Base-by-base conservation (phyloP, 1,284 basidiomycete species). In the Cutaneotrichosporon spelunceum region DNA sequence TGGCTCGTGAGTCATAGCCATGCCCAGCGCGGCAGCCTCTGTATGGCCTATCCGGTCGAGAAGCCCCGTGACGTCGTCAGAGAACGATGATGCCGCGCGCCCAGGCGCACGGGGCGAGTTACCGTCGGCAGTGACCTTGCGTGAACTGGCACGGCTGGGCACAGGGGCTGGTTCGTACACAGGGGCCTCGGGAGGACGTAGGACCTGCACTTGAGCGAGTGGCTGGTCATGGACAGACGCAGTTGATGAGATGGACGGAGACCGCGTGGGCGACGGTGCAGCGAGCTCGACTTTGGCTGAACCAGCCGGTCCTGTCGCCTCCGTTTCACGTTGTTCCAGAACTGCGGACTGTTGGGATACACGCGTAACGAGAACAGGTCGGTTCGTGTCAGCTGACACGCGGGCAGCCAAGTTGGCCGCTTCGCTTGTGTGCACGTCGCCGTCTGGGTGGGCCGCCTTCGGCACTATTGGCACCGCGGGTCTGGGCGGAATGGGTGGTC, bases 31-130 rank as follows among this genome's bases (percentile, higher is more conserved):
- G 16, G 24, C 26, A 5, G 45, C 53, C 16, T 63, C 61, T n/a
- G 47, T 56, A 45, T 66, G 64, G 23, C 61, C 55, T 21, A 66
- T 66, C 23, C 61, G 56, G 44, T 66, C 61, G 13, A 66, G 57
- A 3, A 66, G 50, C 9, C 64, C 64, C 11, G 61, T 63, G 29
- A 79, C 72, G 54, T 77, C 72, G 57, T 74, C 68, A 13, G 70
- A 70, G 68, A 77, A 77, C 30, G 70, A 73, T 16, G 65, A 53
- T 1, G 36, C 39, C 30, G 29, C 16, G 3, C 58, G 42, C 19
- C 52, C 53, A 11, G 58, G 58, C 4, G 36, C 52, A n/a, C 36
- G 45, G 19, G 60, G 21, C 14, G 39, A 21, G 47, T 24, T 21
- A 19, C 44, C 58, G 19, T 60, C 58, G 11, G 58, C 58, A 23